These are phyloP conservation scores for Aspergillus arachidicola DNA, from an alignment of 2,329 filamentous ascomycete genomes.

Conservation along the genomic window DNA sequence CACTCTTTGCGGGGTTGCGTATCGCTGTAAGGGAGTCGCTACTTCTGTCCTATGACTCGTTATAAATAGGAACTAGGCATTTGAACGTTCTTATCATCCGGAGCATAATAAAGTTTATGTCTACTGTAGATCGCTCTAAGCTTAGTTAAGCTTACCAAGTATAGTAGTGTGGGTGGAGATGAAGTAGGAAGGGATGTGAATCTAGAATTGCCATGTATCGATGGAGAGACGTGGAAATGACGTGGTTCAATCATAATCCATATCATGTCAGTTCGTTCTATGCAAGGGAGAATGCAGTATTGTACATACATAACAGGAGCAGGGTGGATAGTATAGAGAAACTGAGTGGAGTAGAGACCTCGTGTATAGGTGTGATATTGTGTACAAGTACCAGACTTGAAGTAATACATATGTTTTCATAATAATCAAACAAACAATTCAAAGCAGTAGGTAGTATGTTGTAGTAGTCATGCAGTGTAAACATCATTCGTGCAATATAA, in stretches of 20 bases:
- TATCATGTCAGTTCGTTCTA: not conserved
- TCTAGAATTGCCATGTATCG: not conserved
- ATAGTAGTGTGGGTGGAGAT: too few species aligned
- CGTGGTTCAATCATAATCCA: not conserved
- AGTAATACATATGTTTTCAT: not conserved
- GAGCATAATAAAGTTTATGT: not conserved
- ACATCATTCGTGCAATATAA: not conserved
- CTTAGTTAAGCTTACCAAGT: too few species aligned
- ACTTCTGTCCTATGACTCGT: not conserved
- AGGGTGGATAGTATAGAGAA: not conserved
- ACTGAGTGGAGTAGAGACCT: not conserved
- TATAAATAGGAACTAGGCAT: not conserved
- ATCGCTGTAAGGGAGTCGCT: not conserved
- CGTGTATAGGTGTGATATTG: not conserved
- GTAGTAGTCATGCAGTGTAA: not conserved
- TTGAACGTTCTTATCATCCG: not conserved
- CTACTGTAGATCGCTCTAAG: too few species aligned
- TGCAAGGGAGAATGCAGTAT: not conserved
- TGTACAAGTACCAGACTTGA: not conserved
- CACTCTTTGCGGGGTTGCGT: not conserved
- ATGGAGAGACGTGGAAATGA: not conserved
- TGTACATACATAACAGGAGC: not conserved
- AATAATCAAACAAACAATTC: not conserved
- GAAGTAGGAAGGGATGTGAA: not conserved
- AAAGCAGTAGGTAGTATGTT: not conserved